Conservation (phyloP, 2,329 filamentous ascomycete genomes). For the Ascochyta clinopodiicola region DNA sequence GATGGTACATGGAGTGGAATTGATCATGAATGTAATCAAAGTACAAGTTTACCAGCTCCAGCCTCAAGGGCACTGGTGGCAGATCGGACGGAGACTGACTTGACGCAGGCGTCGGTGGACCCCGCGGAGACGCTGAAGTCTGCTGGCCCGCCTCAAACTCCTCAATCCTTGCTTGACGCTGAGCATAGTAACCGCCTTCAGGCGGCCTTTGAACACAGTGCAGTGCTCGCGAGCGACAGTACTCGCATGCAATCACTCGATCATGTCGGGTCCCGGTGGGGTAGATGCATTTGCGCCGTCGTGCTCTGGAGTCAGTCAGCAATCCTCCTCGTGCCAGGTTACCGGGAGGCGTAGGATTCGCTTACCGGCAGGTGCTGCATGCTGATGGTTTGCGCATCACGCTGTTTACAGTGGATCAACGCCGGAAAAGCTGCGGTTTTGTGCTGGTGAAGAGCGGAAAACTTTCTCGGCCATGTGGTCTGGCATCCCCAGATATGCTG, state of each 20-base stretch:
- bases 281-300: conserved; percentile 34
- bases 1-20: conserved; percentile 34
- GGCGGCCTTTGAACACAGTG: conserved; percentile 30
- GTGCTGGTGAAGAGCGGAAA: conserved; percentile 23
- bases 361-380: conserved; percentile 32
- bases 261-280: conserved; percentile 17
- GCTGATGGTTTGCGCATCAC: conserved; percentile 35
- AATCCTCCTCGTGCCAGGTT: conserved; percentile 1
- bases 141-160: conserved; percentile 16
- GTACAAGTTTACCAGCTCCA: conserved; percentile 27
- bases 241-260: conserved; percentile 24
- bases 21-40: conserved; percentile 37
- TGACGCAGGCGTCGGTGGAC: conserved; percentile 4
- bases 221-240: conserved; percentile 28
- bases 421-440: conserved; percentile 17
- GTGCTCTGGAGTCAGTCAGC: conserved; percentile 24
- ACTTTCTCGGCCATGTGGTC: conserved; percentile 19
- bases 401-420: conserved; percentile 7
- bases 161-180: conserved; percentile 25
- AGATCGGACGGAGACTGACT: conserved; percentile 16
- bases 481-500: conserved; percentile 7
- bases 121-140: neutral
- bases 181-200: conserved; percentile 35
- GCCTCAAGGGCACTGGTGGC: conserved; percentile 23
- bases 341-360: conserved; percentile 4